These are phyloP conservation scores for Cytospora paraplurivora DNA, from an alignment of 2,329 filamentous ascomycete genomes.

Conservation along the genomic window DNA sequence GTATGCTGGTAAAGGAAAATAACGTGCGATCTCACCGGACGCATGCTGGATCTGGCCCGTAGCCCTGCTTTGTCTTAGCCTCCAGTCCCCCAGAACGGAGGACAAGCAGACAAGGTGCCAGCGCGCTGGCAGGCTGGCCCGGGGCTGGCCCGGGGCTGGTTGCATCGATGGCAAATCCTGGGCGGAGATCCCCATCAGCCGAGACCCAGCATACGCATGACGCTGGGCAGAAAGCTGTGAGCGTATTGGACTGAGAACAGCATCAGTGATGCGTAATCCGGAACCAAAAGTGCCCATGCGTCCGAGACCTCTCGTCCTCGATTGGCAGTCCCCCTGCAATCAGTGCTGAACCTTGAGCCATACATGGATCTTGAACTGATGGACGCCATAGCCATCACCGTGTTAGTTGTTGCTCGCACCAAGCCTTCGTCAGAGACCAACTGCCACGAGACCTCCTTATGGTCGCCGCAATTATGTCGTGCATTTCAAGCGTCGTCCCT, in stretches of 20 bases:
- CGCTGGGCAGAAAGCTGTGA: neutral
- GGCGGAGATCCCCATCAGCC: slow-evolving; percentile 15
- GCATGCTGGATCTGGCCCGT: slow-evolving; percentile 26
- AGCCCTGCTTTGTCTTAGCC: slow-evolving; percentile 9
- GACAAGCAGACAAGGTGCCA: slow-evolving; percentile 1
- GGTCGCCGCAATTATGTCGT: slow-evolving; percentile 2
- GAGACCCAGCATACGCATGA: slow-evolving; percentile 4
- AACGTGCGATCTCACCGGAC: slow-evolving; percentile 19
- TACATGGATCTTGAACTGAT: slow-evolving; percentile 22
- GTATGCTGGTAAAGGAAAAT: neutral
- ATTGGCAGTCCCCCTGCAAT: slow-evolving; percentile 6
- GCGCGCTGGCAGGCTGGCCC: slow-evolving; percentile 11
- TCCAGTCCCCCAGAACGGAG: slow-evolving; percentile 6
- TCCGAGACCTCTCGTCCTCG: slow-evolving; percentile 7
- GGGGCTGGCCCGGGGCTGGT: too few relatives aligned
- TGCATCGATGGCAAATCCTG: slow-evolving; percentile 1
- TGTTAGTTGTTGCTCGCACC: neutral
- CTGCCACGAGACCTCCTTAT: neutral
- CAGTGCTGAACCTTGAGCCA: slow-evolving; percentile 21
- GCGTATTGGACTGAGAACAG: neutral
- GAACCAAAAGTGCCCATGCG: neutral
- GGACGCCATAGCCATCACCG: slow-evolving; percentile 22
- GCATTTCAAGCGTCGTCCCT: slow-evolving; percentile 4
- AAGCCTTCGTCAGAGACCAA: neutral
- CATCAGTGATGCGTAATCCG: neutral